Conservation (phyloP, 148 eudicot species). For the Euryodendron excelsum region DNA sequence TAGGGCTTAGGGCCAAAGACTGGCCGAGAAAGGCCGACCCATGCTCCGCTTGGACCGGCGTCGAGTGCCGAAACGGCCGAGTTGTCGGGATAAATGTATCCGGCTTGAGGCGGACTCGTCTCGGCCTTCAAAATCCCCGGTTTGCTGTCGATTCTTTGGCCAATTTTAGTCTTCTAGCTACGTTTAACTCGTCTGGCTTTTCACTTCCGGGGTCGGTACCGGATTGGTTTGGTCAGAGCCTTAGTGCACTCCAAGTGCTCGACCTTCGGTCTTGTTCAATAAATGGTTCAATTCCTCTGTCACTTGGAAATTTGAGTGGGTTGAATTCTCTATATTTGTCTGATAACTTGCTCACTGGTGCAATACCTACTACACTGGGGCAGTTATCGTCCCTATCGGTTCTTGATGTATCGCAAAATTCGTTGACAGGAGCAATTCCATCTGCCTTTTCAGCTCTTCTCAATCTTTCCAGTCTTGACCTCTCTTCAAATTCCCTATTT, state of each 20-base stretch:
- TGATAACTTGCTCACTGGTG: slow-evolving; percentile 28
- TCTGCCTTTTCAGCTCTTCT: slow-evolving; percentile 21
- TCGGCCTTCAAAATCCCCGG: slow-evolving; percentile 24
- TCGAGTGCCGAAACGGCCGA: slow-evolving; percentile 28
- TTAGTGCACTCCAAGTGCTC: slow-evolving; percentile 32
- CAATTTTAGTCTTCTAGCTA: slow-evolving; percentile 15
- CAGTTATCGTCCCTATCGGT: slow-evolving; percentile 17
- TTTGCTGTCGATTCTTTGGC: slow-evolving; percentile 35
- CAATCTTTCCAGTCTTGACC: slow-evolving; percentile 28
- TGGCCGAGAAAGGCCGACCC: slow-evolving; percentile 38
- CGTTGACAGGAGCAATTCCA: slow-evolving; percentile 36
- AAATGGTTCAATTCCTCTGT: slow-evolving; percentile 31
- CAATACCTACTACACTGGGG: slow-evolving; percentile 28
- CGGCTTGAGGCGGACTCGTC: slow-evolving; percentile 28
- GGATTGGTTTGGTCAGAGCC: slow-evolving; percentile 35
- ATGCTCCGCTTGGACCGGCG: slow-evolving; percentile 34
- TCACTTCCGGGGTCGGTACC: slow-evolving; percentile 32
- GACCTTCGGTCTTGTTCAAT: slow-evolving; percentile 39
- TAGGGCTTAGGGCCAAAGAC: slow-evolving; percentile 29
- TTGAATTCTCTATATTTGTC: slow-evolving; percentile 27
- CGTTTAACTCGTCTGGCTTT: slow-evolving; percentile 39
- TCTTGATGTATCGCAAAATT: slow-evolving; percentile 34
- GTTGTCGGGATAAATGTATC: slow-evolving; percentile 26
- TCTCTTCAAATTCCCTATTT: slow-evolving; percentile 34
- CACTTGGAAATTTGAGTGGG: slow-evolving; percentile 27